phyloP scores from a whole-genome alignment of 352 stramenopile genomes.

The Globisporangium sylvaticum region DNA sequence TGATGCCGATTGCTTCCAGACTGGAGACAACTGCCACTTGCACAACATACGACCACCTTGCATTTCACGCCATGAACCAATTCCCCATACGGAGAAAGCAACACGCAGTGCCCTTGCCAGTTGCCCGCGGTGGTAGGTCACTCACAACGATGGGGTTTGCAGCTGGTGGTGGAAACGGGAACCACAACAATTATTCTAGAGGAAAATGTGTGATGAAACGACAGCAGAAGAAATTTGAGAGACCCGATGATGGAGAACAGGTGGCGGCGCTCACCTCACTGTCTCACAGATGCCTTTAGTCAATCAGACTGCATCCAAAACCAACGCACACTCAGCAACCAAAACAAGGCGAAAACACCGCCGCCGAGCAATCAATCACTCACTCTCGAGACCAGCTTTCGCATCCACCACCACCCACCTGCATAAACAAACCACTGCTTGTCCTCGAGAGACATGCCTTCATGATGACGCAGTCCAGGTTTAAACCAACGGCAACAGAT shows the following conservation, averaged over 20 bases:
- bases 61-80: not conserved
- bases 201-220: not conserved
- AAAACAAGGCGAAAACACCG: not conserved
- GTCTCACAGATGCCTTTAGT: not conserved
- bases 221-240: not conserved
- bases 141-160: not conserved
- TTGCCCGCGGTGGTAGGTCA: not conserved
- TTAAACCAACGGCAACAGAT: not conserved
- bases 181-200: not conserved
- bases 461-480: not conserved
- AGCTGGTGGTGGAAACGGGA: not conserved
- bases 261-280: not conserved
- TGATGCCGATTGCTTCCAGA: not conserved
- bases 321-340: not conserved
- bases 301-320: not conserved
- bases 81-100: not conserved
- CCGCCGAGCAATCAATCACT: not conserved
- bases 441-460: not conserved
- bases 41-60: not conserved
- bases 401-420: not conserved
- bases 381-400: not conserved
- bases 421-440: not conserved
- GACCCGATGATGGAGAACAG: not conserved
- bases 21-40: not conserved
- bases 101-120: not conserved